A percentile compares a stretch with the other conserved stretches of the same genome.
These are phyloP conservation scores for Penicillium hesseltinei DNA, from an alignment of 2,329 filamentous ascomycete species.

Conservation along the genomic window DNA sequence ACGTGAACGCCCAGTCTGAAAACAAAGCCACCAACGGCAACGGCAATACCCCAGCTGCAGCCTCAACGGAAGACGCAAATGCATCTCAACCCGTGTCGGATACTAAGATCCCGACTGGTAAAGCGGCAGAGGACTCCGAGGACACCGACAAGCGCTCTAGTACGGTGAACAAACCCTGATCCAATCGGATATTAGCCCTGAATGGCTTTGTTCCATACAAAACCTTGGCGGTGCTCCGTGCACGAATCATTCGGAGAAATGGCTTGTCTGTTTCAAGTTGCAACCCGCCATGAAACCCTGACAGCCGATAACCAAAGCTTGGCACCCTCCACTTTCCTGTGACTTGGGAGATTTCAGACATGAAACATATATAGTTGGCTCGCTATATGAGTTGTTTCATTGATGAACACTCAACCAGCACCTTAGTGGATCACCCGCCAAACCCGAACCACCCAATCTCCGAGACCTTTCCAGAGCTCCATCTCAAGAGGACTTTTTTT, in stretches of 20 bases:
- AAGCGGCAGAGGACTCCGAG: not conserved
- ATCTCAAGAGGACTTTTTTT: not conserved
- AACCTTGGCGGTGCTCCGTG: slow-evolving; percentile 8
- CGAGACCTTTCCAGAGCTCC: not conserved
- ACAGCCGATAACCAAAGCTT: slow-evolving; percentile 8
- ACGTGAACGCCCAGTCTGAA: not conserved
- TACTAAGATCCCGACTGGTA: not conserved
- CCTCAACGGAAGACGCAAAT: not conserved
- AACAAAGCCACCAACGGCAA: slow-evolving; percentile 12
- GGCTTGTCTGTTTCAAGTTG: slow-evolving; percentile 5
- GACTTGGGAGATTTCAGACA: not conserved
- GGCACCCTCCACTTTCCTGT: not conserved
- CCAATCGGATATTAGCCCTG: not conserved
- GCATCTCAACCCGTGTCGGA: slow-evolving; percentile 6
- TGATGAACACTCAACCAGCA: not conserved
- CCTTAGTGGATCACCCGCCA: not conserved
- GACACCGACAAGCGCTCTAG: slow-evolving; percentile 15
- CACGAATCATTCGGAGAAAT: not conserved
- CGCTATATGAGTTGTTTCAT: not conserved
- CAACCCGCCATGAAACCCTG: not conserved
- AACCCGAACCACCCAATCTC: not conserved
- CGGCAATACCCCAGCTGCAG: slow-evolving; percentile 7
- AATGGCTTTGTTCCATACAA: slow-evolving; percentile 13
- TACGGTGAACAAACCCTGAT: slow-evolving; percentile 18
- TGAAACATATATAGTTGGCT: not conserved